phyloP scores from a whole-genome alignment of 192 early-diverging fungal genomes.

The Spizellomyces sp. region DNA sequence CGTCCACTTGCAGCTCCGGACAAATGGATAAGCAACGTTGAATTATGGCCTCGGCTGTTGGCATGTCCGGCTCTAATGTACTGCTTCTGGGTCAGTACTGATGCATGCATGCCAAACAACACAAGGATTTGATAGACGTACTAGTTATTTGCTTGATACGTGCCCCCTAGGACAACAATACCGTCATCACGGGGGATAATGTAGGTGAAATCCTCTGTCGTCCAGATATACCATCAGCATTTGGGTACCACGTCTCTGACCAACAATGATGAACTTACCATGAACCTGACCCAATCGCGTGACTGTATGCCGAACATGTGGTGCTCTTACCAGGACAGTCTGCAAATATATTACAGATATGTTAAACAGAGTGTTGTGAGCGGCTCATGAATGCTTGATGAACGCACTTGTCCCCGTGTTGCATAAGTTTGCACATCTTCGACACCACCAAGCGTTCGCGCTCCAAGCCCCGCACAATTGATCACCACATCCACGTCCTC shows the following conservation, averaged over 20 bases:
- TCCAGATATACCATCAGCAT: background rate
- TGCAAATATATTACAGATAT: too few species aligned
- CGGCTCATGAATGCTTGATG: too few species aligned
- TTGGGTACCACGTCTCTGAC: background rate
- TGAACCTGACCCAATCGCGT: conserved; percentile 34
- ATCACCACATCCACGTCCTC: conserved; percentile 63
- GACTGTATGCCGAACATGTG: conserved; percentile 67
- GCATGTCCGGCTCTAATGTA: conserved; percentile 27
- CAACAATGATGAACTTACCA: background rate
- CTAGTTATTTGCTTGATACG: conserved; percentile 49
- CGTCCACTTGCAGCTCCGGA: conserved; percentile 53
- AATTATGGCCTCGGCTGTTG: conserved; percentile 42
- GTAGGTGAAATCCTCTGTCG: conserved; percentile 58
- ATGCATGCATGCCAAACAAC: background rate
- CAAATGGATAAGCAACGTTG: conserved; percentile 44
- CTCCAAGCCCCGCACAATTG: conserved; percentile 81
- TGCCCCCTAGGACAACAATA: conserved; percentile 76
- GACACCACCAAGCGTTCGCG: conserved; percentile 69
- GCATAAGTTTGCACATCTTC: conserved; percentile 72
- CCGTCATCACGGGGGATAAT: conserved; percentile 84
- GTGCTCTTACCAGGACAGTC: conserved; percentile 67
- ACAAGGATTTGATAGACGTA: conserved; percentile 3
- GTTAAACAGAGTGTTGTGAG: too few species aligned
- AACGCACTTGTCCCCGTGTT: conserved; percentile 72
- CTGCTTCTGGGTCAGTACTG: conserved; percentile 10